Evolutionary conservation across 148 eudicot genomes (phyloP).

Genomic region (Limonium bicolor): DNA sequence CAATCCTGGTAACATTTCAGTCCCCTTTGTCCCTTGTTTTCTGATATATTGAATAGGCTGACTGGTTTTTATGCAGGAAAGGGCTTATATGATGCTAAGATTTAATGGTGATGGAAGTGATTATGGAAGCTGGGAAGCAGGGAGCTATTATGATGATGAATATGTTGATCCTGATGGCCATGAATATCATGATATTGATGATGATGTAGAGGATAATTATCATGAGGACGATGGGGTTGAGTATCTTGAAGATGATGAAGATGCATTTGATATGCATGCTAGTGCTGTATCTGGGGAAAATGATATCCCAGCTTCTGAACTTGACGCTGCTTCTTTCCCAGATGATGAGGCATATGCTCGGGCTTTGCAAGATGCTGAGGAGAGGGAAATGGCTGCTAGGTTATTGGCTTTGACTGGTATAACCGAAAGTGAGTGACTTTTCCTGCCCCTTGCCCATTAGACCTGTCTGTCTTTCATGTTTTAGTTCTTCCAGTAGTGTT

Average conservation of each 20-base stretch:
- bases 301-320: slow-evolving; percentile 21
- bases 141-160: slow-evolving; percentile 37
- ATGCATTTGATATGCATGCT: slow-evolving; percentile 70
- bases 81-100: slow-evolving; percentile 94
- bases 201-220: slow-evolving; percentile 15
- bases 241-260: slow-evolving; percentile 18
- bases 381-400: slow-evolving; percentile 88
- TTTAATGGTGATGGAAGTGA: slow-evolving; percentile 47
- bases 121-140: slow-evolving; percentile 72
- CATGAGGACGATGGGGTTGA: slow-evolving; percentile 12
- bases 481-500: neutral
- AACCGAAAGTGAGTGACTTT: slow-evolving; percentile 44
- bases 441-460: no score
- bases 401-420: slow-evolving; percentile 71
- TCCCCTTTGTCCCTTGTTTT: neutral
- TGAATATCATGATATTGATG: slow-evolving; percentile 20
- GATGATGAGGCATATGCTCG: slow-evolving; percentile 94
- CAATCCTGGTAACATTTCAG: neutral
- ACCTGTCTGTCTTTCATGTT: neutral
- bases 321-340: slow-evolving; percentile 59
- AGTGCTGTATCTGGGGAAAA: slow-evolving; percentile 33
- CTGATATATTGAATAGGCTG: slow-evolving; percentile 3
- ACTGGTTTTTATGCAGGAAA: slow-evolving; percentile 45
- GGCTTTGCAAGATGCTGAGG: slow-evolving; percentile 97
- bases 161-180: slow-evolving; percentile 28